These are phyloP conservation scores for Sonneratia caseolaris DNA, from an alignment of 345 rosid species.

Conservation along the genomic window DNA sequence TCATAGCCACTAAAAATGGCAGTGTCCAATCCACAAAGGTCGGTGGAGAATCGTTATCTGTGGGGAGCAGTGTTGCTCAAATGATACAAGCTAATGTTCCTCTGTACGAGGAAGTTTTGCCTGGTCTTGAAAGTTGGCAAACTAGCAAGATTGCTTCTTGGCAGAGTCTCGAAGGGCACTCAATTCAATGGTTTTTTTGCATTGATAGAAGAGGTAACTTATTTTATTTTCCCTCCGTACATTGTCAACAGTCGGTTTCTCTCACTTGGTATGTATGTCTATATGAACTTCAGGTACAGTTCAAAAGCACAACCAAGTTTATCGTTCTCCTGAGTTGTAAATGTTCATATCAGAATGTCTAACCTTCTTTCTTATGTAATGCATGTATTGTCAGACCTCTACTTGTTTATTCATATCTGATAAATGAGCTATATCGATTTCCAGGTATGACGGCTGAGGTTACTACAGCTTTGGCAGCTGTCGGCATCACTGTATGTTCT, in stretches of 20 bases:
- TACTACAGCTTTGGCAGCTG: conserved; percentile 58
- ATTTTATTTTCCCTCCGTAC: neutral
- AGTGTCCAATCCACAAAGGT: conserved; percentile 53
- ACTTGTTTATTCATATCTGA: too few species aligned
- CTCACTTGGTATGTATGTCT: too few species aligned
- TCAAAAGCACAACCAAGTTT: too few species aligned
- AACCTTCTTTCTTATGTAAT: too few species aligned
- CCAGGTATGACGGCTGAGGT: conserved; percentile 89
- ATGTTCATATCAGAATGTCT: too few species aligned
- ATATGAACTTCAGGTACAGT: too few species aligned
- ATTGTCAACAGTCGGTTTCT: too few species aligned
- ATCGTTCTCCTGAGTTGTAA: too few species aligned
- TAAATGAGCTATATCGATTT: neutral
- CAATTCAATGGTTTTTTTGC: conserved; percentile 81
- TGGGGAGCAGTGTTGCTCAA: conserved; percentile 57
- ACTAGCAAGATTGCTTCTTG: conserved; percentile 73
- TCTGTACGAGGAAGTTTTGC: conserved; percentile 63
- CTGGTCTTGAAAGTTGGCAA: conserved; percentile 79
- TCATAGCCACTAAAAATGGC: conserved; percentile 28
- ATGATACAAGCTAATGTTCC: conserved; percentile 57
- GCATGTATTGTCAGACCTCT: neutral
- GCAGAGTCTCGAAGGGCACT: conserved; percentile 89
- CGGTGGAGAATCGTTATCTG: conserved; percentile 39
- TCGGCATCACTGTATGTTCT: conserved; percentile 63
- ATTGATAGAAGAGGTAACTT: conserved; percentile 69